phyloP scores from a whole-genome alignment of 805 yeast genomes.

The Candida oleophila region DNA sequence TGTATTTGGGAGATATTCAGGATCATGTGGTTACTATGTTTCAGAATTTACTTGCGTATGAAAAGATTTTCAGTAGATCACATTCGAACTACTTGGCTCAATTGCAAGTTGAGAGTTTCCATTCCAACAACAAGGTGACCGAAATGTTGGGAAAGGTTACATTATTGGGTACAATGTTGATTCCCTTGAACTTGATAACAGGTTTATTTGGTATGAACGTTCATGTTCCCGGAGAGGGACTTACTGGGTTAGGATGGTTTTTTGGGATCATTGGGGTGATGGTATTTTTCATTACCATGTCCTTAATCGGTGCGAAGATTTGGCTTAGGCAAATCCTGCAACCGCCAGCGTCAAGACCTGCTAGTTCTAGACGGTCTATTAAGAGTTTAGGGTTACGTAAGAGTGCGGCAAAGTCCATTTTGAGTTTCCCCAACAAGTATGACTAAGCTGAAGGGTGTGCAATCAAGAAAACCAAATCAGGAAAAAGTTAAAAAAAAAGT shows the following conservation, averaged over 20 bases:
- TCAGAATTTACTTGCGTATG: conserved; percentile 85
- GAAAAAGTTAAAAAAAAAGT: neutral
- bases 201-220: conserved; percentile 98
- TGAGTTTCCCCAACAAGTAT: conserved; percentile 38
- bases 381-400: conserved; percentile 26
- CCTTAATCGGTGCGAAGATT: conserved; percentile 17
- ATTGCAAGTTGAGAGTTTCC: conserved; percentile 87
- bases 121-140: conserved; percentile 81
- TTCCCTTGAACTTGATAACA: conserved; percentile 86
- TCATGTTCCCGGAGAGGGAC: conserved; percentile 67
- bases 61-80: conserved; percentile 87
- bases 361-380: conserved; percentile 21
- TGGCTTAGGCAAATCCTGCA: conserved; percentile 17
- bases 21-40: conserved; percentile 97
- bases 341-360: conserved; percentile 8
- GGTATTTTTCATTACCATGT: conserved; percentile 16
- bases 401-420: conserved; percentile 36
- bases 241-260: conserved; percentile 29
- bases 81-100: conserved; percentile 93
- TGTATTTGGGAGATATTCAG: conserved; percentile 92
- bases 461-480: neutral
- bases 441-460: conserved; percentile 16
- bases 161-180: conserved; percentile 80
- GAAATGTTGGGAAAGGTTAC: conserved; percentile 88
- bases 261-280: conserved; percentile 31